Evolutionary conservation across 352 stramenopile genomes (phyloP), one percentile per base, ranked within the genome.

Genomic region (Phytophthora multivora): DNA sequence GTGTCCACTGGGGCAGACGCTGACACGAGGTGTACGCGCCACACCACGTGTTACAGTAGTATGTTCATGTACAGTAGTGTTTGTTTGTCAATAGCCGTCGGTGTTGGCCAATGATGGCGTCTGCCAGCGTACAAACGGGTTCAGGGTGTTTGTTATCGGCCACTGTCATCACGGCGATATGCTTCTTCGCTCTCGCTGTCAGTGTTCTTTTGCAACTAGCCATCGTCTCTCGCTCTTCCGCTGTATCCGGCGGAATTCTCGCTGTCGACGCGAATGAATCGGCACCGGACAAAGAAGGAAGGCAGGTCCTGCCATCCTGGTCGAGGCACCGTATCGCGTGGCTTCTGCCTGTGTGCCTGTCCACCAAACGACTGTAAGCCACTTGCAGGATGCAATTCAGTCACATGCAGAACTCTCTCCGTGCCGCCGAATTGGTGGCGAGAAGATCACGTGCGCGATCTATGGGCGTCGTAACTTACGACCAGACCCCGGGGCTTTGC

Each of bases 401-500:
- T 49, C 57, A 53, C 38, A 43, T 43, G n/a, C 16, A 43, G 9
- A 43, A 25, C 16, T 21, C 19, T 43, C 38, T 42, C 36, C n/a
- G 36, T 42, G 36, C 36, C 36, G 5, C 36, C 36, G n/a, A 25
- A 39, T 3, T n/a, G 33, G 33, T 39, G 33, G 12, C 33, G 42
- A 21, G 43, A 33, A 12, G 59, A 66, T 55, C 41, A 56, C 53
- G 40, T 41, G 21, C 19, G 31, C 59, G 11, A 26, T 60, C 36
- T 67, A 50, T 62, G 16, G 15, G 16, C n/a, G 5, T 56, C 25
- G 53, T 59, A 69, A 64, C 18, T 39, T 30, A 69, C 36, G 55
- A 30, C 45, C 59, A 68, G 59, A 63, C 43, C 26, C 43, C 3
- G 26, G 26, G 43, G 43, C 43, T 51, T 49, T 60, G 35, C 40